These are phyloP conservation scores for Didymella segeticola DNA, from an alignment of 2,329 filamentous ascomycete species.

Conservation along the genomic window DNA sequence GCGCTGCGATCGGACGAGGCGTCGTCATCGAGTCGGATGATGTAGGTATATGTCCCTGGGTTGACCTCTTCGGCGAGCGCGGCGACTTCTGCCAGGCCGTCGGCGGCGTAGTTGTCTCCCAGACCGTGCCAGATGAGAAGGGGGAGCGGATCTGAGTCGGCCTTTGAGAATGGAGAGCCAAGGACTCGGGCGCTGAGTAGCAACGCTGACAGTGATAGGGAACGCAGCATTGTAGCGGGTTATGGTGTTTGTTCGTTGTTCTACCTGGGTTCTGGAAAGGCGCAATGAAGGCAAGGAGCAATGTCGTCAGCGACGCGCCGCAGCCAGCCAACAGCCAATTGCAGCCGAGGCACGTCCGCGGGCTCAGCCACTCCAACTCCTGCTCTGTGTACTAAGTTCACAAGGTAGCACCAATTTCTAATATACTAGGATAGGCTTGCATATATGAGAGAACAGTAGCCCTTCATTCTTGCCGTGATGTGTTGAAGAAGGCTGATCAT, in stretches of 20 bases:
- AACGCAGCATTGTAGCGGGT: conserved; percentile 27
- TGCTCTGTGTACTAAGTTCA: background rate
- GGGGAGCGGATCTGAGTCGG: conserved; percentile 63
- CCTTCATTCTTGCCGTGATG: too few species aligned
- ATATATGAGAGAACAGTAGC: too few species aligned
- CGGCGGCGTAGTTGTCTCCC: conserved; percentile 76
- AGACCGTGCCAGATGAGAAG: conserved; percentile 93
- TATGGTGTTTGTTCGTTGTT: conserved; percentile 10
- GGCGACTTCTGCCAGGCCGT: conserved; percentile 75
- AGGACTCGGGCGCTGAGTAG: conserved; percentile 2
- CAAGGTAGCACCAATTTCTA: background rate
- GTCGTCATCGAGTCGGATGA: conserved; percentile 73
- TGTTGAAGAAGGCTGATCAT: too few species aligned
- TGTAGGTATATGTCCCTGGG: conserved; percentile 85
- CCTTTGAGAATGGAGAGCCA: conserved; percentile 20
- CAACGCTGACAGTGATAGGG: conserved; percentile 33
- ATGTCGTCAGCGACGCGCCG: conserved; percentile 28
- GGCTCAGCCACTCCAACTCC: background rate
- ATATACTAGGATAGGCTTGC: too few species aligned
- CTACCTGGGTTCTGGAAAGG: conserved; percentile 17
- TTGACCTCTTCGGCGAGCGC: conserved; percentile 74
- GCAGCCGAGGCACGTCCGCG: conserved; percentile 5
- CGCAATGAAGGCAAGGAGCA: conserved; percentile 17
- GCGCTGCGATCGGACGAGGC: conserved; percentile 75
- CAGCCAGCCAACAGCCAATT: conserved; percentile 7